Percentiles rank a stretch among this genome's conserved stretches.
phyloP scores from a whole-genome alignment of 441 rosid species.

The Mallotus japonicus region DNA sequence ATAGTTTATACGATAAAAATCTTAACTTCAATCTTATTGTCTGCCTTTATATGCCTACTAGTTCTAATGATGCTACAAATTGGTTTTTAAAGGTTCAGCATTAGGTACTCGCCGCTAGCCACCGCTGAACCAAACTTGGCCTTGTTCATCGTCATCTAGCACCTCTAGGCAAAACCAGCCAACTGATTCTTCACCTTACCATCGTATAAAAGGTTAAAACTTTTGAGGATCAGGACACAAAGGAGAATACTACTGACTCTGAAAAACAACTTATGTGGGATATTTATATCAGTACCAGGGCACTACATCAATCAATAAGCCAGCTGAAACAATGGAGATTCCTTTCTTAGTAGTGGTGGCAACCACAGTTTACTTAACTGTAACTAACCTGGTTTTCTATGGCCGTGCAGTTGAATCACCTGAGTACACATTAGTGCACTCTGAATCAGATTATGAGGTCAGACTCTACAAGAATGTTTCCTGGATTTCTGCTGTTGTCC shows the following conservation, averaged over 20 bases:
- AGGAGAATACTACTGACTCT: neutral
- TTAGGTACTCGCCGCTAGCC: no score
- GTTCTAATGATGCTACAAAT: neutral
- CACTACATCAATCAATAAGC: neutral
- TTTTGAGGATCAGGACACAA: neutral
- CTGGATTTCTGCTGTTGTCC: constrained; percentile 42
- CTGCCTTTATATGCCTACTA: neutral
- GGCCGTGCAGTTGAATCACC: constrained; percentile 40
- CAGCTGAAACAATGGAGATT: constrained; percentile 10
- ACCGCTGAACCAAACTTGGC: no score
- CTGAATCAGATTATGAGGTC: constrained; percentile 42
- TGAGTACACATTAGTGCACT: constrained; percentile 25
- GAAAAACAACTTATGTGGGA: neutral
- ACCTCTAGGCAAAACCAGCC: neutral
- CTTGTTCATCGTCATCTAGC: no score
- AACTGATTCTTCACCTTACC: neutral
- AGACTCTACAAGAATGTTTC: constrained; percentile 35
- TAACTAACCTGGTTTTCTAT: constrained; percentile 3
- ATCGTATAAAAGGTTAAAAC: neutral
- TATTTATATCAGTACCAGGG: constrained; percentile 3
- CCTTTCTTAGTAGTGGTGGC: neutral
- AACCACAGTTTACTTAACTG: neutral
- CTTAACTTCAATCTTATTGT: neutral
- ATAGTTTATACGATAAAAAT: constrained; percentile 9
- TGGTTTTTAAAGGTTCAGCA: neutral